phyloP scores from a whole-genome alignment of 441 rosid species.

The Monsonia emarginata region DNA sequence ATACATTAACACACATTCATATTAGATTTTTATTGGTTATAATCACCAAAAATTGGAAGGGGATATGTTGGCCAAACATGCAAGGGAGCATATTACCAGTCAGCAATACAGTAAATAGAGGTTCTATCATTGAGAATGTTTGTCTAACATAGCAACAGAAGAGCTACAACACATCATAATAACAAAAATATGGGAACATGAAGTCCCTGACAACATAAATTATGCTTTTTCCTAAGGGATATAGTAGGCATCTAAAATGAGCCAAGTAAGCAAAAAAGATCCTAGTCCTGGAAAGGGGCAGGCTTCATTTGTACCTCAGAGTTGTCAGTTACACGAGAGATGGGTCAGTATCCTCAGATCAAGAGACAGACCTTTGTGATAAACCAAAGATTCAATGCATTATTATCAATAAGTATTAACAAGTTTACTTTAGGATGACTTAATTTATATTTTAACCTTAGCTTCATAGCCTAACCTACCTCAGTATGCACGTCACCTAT shows the following conservation, averaged over 20 bases:
- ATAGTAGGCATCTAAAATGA: not conserved
- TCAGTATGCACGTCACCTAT: not conserved
- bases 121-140: not conserved
- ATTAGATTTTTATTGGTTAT: not conserved
- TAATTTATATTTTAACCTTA: not conserved
- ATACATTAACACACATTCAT: constrained; percentile 14
- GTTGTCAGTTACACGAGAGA: not conserved
- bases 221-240: not conserved
- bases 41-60: too few species aligned
- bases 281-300: not conserved
- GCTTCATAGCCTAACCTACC: not conserved
- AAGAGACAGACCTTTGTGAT: not conserved
- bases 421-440: not conserved
- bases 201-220: not conserved
- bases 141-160: not conserved
- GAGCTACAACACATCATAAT: not conserved
- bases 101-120: not conserved
- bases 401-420: not conserved
- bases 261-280: not conserved
- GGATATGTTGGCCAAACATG: not conserved
- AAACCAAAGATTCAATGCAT: not conserved
- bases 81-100: not conserved
- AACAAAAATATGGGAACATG: not conserved
- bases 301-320: not conserved
- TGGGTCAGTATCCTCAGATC: not conserved